These are phyloP conservation scores for Labyrinthula sp. DNA, from an alignment of 352 stramenopile genomes.

Conservation along the genomic window DNA sequence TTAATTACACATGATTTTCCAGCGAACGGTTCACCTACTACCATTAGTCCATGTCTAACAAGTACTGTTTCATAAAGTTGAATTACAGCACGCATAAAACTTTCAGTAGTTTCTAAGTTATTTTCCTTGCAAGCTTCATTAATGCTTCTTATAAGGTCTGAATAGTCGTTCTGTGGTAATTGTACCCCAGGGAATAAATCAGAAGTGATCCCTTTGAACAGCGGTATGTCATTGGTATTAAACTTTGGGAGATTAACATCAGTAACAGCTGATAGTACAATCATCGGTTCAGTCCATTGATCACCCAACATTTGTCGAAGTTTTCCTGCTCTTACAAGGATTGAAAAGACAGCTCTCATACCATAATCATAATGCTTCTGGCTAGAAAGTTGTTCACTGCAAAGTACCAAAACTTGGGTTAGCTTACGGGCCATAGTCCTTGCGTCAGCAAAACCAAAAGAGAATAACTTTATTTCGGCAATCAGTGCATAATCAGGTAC, in stretches of 20 bases:
- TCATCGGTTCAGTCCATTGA: conserved; percentile 43
- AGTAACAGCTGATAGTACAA: conserved; percentile 57
- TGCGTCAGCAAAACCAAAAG: conserved; percentile 75
- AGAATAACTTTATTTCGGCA: conserved; percentile 85
- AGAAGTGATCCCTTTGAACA: conserved; percentile 68
- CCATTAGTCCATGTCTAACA: conserved; percentile 80
- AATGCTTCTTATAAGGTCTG: conserved; percentile 48
- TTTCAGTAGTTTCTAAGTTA: conserved; percentile 33
- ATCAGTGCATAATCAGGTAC: conserved; percentile 79
- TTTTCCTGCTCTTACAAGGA: conserved; percentile 66
- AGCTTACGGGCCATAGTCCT: conserved; percentile 78
- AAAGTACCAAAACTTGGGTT: conserved; percentile 72
- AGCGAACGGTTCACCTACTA: conserved; percentile 64
- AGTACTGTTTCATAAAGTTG: conserved; percentile 79
- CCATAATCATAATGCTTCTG: conserved; percentile 83
- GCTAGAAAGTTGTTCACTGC: conserved; percentile 69
- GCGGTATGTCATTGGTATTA: conserved; percentile 58
- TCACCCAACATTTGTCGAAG: conserved; percentile 42
- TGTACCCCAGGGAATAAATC: conserved; percentile 67
- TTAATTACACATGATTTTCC: conserved; percentile 61
- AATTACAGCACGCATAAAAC: conserved; percentile 47
- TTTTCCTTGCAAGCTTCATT: conserved; percentile 35
- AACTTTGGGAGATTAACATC: conserved; percentile 85
- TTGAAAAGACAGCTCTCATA: conserved; percentile 64
- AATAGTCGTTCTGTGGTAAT: conserved; percentile 52